Evolutionary conservation across 495 filamentous ascomycete species (phyloP).

Genomic region (Penicillium roqueforti): DNA sequence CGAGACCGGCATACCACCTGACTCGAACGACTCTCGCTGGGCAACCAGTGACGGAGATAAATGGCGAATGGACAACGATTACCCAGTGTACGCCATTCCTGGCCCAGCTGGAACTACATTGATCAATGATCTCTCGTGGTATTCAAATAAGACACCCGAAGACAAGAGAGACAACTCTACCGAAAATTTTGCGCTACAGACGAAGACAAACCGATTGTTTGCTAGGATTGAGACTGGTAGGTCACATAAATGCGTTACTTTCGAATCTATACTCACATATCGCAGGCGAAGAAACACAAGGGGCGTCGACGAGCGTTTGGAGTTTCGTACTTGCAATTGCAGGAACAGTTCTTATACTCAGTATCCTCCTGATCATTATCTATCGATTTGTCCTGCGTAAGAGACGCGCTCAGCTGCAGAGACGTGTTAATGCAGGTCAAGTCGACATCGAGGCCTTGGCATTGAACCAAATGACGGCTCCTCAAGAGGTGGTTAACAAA

Average conservation of each 20-base stretch:
- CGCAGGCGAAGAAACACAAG: conserved; percentile 21
- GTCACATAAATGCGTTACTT: conserved; percentile 19
- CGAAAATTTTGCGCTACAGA: conserved; percentile 34
- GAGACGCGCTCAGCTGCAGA: conserved; percentile 58
- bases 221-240: conserved; percentile 57
- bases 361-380: conserved; percentile 57
- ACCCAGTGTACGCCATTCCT: conserved; percentile 81
- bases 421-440: conserved; percentile 67
- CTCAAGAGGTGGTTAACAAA: conserved; percentile 58
- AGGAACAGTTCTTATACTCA: conserved; percentile 64
- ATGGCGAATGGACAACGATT: conserved; percentile 63
- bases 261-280: neutral
- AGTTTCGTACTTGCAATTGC: conserved; percentile 75
- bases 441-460: conserved; percentile 77
- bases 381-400: conserved; percentile 73
- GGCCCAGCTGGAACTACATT: conserved; percentile 58
- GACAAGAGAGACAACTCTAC: conserved; percentile 12
- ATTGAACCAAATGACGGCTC: conserved; percentile 69
- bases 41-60: conserved; percentile 54
- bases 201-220: conserved; percentile 54
- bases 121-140: conserved; percentile 67
- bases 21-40: conserved; percentile 58
- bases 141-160: conserved; percentile 65
- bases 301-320: conserved; percentile 63
- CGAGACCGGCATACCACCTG: conserved; percentile 56